Evolutionary conservation across 208 protist genomes (phyloP), one percentile per base, ranked within the genome.

Genomic region (Acanthamoeba pearcei): DNA sequence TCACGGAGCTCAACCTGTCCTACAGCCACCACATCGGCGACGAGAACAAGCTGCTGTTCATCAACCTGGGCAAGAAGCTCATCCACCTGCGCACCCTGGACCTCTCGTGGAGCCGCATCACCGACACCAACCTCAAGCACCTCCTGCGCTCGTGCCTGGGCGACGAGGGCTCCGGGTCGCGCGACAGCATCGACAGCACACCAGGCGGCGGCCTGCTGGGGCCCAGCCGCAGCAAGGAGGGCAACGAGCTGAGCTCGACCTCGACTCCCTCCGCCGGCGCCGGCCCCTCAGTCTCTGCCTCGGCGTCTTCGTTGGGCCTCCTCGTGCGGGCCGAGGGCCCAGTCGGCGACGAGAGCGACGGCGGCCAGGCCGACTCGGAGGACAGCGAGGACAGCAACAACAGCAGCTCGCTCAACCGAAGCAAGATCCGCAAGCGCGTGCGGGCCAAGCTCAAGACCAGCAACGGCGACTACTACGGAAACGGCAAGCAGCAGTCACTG

Each of bases 21-120:
- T 86, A 86, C 78, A 86, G 78, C 78, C 78, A 86, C 51, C 38
- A 86, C 78, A 86, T 86, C 78, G 78, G 78, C n/a, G 78, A 86
- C n/a, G 78, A 86, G 49, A 86, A 86, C 51, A 86, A 86, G 46
- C 78, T 86, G 38, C 78, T 86, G 13, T 86, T 86, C n/a, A 60
- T 60, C 46, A 86, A 13, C 51, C 46, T 86, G 19, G 78, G 78
- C 78, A 86, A 60, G 46, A 86, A 53, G 78, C 51, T 86, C 19
- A 86, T 86, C 78, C 78, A 86, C 51, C 78, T 86, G 24, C 78
- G 78, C 38, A 62, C 78, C 6, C 51, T 86, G 17, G 78, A 86
- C 51, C 51, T 86, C 22, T 86, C 78, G 49, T 86, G 78, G 78
- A 86, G 78, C 51, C 78, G 78, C 78, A 86, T 86, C 51, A 86